These are phyloP conservation scores for Tuber aestivum DNA, from an alignment of 495 filamentous ascomycete genomes.

Conservation along the genomic window DNA sequence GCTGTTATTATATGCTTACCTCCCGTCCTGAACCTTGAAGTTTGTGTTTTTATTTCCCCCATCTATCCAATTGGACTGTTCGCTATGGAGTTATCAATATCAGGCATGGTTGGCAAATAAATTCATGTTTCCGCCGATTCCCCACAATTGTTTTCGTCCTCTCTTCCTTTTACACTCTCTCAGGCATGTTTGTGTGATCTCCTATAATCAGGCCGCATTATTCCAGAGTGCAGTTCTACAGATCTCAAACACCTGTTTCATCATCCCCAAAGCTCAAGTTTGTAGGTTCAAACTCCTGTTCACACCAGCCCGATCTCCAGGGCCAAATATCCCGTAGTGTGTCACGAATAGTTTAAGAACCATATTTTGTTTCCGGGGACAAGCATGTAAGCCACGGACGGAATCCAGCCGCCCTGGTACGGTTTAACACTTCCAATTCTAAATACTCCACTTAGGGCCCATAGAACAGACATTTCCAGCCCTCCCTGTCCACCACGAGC, in stretches of 20 bases:
- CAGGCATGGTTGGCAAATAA: background rate
- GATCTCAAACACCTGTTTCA: background rate
- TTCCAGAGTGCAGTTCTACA: background rate
- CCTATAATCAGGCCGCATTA: background rate
- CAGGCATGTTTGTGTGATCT: background rate
- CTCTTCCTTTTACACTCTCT: background rate
- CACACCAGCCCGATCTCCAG: slow-evolving; percentile 1
- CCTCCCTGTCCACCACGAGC: slow-evolving; percentile 18
- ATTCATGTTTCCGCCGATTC: background rate
- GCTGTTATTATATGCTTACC: background rate
- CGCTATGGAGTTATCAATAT: background rate
- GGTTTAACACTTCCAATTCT: slow-evolving; percentile 19
- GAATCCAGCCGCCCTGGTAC: slow-evolving; percentile 9
- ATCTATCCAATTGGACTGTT: background rate
- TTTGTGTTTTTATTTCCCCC: background rate
- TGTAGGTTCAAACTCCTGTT: background rate
- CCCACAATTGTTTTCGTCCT: background rate
- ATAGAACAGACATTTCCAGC: slow-evolving; percentile 11
- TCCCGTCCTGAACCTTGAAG: background rate
- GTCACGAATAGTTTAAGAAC: background rate
- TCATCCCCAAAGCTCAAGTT: background rate
- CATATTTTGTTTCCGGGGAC: slow-evolving; percentile 3
- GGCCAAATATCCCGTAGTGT: too few species aligned
- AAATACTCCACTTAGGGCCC: slow-evolving; percentile 24
- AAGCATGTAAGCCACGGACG: background rate